Evolutionary conservation across 192 early-diverging fungal genomes (phyloP).

Genomic region (Coemansia aciculifera): DNA sequence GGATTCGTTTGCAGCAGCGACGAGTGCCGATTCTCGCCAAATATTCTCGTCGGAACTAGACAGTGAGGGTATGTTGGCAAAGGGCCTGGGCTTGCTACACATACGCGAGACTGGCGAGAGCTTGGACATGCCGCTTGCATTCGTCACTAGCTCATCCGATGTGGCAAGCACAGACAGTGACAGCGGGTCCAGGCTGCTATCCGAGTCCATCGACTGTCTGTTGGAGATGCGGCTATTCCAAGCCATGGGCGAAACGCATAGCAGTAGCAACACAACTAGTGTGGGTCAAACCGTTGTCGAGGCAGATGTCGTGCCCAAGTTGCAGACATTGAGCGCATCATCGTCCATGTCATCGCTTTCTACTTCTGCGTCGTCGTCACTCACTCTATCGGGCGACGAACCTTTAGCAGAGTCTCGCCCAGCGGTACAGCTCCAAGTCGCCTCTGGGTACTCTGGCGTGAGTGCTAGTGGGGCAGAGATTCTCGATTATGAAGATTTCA

Average conservation of each 20-base stretch:
- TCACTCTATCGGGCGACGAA: constrained; percentile 25
- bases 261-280: neutral
- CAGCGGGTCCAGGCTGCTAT: neutral
- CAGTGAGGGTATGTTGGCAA: neutral
- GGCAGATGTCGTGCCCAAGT: neutral
- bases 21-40: neutral
- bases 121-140: neutral
- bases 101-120: neutral
- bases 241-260: neutral
- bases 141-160: neutral
- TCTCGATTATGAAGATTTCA: constrained; percentile 35
- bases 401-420: neutral
- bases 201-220: constrained; percentile 15
- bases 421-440: neutral
- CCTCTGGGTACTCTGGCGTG: neutral
- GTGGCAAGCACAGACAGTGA: neutral
- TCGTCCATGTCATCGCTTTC: constrained; percentile 14
- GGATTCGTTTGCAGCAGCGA: neutral
- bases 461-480: constrained; percentile 1
- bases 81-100: neutral
- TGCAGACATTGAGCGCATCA: neutral
- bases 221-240: neutral
- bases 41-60: neutral
- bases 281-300: neutral
- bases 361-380: constrained; percentile 15